Percentiles rank a stretch among this genome's conserved stretches.
These are phyloP conservation scores for Marchantia polymorpha DNA, from an alignment of 225 moss, liverwort and hornwort species.

Conservation along the genomic window DNA sequence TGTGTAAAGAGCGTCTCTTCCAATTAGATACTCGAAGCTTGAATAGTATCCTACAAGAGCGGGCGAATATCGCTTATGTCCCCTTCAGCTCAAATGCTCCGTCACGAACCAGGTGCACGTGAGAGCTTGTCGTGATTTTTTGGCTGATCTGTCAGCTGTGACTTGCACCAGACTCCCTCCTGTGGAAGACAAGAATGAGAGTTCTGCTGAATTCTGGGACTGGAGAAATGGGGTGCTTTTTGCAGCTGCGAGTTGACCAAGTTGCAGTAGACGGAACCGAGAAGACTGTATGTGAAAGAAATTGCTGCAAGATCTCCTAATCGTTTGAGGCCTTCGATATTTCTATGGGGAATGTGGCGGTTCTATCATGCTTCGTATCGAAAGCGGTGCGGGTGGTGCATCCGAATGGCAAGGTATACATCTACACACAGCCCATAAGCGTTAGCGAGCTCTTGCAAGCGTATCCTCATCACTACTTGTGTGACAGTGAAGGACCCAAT, in stretches of 20 bases:
- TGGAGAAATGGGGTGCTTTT: too few relatives aligned
- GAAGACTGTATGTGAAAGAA: too few relatives aligned
- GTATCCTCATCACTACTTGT: slow-evolving; percentile 28
- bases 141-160: background rate
- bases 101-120: too few relatives aligned
- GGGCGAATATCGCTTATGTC: too few relatives aligned
- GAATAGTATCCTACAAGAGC: too few relatives aligned
- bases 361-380: background rate
- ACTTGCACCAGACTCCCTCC: background rate
- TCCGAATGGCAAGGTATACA: slow-evolving; percentile 13
- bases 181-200: too few relatives aligned
- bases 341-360: slow-evolving; percentile 26
- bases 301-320: too few relatives aligned
- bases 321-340: background rate
- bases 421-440: slow-evolving; percentile 12
- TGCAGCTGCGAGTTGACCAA: background rate
- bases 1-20: too few relatives aligned
- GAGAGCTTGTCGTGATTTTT: background rate
- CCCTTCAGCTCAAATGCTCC: too few relatives aligned
- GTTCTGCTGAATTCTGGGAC: too few relatives aligned
- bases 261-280: background rate
- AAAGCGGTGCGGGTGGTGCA: slow-evolving; percentile 19
- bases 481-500: background rate
- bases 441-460: slow-evolving; percentile 13
- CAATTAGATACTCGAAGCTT: too few relatives aligned